Evolutionary conservation across 768 basidiomycete species (phyloP), one percentile per base, ranked within the genome.

Genomic region (Calocera cornea): DNA sequence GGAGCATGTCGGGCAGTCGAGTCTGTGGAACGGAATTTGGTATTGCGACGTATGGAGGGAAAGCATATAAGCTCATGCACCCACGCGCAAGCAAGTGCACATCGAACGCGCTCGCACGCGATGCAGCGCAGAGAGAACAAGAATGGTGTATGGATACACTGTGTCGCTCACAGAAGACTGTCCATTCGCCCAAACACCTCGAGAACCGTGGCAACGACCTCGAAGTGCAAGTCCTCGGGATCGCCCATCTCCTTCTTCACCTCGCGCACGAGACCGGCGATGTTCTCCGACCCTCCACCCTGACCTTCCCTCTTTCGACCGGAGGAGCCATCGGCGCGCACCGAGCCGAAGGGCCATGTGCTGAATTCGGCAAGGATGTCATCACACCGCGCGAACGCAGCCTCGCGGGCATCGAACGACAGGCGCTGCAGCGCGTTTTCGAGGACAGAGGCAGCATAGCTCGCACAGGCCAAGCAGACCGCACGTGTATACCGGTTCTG

Each of bases 101-200:
- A 38, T 38, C 36, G 36, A 14, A 5, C 36, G 36, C 36, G 36
- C 36, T 38, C 36, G 36, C 36, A 38, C 36, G 36, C 36, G 36
- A 38, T 38, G 36, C 54, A 27, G 54, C 11, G 33, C 14, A 12
- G 19, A 16, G 65, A 41, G 41, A 66, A 22, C 24, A 27, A 19
- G 44, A 2, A 66, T 49, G 65, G 41, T 24, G 40, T 29, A 41
- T 38, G 38, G 33, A 44, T 31, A 67, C n/a, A 16, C 19, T 47
- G 24, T 3, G 19, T 47, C 24, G 54, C 47, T 82, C 75, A 89
- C 65, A 92, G 80, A 73, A 93, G 75, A 69, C 90, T 93, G 78
- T 97, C 94, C 77, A 97, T 83, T 76, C 93, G 89, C 65, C 89
- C 88, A 70, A 97, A 83, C 50, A 97, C 94, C 79, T 97, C 93